Conservation (phyloP, 805 yeast genomes). For the Yamadazyma sp. region DNA sequence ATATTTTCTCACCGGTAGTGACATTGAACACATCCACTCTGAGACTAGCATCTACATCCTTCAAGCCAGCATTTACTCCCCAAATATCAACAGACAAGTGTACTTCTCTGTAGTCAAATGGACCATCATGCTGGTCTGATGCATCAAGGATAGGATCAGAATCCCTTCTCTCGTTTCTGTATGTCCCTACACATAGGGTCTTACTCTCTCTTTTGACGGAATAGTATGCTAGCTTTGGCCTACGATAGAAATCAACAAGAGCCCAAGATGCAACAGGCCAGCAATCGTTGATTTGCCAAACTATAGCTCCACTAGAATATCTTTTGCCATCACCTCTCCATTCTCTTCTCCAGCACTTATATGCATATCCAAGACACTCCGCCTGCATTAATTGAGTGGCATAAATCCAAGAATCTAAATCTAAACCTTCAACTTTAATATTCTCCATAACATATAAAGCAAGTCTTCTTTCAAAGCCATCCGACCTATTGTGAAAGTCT, state of each 20-base stretch:
- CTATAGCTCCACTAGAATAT: constrained; percentile 44
- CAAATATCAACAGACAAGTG: constrained; percentile 36
- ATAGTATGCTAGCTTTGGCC: constrained; percentile 49
- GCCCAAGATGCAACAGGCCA: constrained; percentile 58
- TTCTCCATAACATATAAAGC: constrained; percentile 49
- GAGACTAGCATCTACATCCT: constrained; percentile 21
- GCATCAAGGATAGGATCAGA: constrained; percentile 7
- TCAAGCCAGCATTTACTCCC: constrained; percentile 37
- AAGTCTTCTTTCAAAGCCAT: constrained; percentile 41
- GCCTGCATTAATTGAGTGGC: constrained; percentile 54
- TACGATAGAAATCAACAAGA: constrained; percentile 39
- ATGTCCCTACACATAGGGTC: constrained; percentile 35
- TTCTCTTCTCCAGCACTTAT: constrained; percentile 46
- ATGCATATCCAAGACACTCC: constrained; percentile 49
- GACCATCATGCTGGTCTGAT: constrained; percentile 14
- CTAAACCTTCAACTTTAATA: constrained; percentile 33
- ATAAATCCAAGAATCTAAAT: constrained; percentile 27
- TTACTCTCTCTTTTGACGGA: constrained; percentile 45
- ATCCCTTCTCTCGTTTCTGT: constrained; percentile 21
- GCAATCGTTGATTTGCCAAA: constrained; percentile 56
- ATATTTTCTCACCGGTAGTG: constrained; percentile 27
- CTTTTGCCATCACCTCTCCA: constrained; percentile 40
- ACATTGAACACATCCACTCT: constrained; percentile 30
- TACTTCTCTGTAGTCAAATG: constrained; percentile 26
- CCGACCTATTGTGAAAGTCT: constrained; percentile 51